Evolutionary conservation across 73 alveolate genomes (phyloP).

Genomic region (Symbiodinium pilosum): DNA sequence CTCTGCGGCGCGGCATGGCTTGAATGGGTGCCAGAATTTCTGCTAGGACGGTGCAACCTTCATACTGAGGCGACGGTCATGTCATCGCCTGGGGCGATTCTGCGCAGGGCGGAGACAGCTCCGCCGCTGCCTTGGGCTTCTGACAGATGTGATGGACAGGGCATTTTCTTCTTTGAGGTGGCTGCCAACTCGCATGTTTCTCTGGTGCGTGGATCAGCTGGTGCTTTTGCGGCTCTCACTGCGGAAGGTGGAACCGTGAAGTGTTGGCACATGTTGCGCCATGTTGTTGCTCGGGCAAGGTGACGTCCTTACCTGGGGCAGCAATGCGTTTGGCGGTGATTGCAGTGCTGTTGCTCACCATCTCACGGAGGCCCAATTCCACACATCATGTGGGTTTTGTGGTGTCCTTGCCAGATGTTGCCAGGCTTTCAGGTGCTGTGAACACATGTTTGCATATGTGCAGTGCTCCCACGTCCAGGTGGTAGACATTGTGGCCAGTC

Average conservation of each 20-base stretch:
- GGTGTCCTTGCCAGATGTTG: not conserved
- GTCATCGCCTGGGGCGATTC: conserved; percentile 15
- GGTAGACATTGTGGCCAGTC: conserved; percentile 3
- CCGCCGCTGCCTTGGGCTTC: not conserved
- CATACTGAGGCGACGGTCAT: not conserved
- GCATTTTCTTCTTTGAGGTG: not conserved
- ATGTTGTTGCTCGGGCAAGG: not conserved
- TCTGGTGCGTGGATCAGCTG: conserved; percentile 1
- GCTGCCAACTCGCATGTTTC: not conserved
- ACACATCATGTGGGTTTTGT: not conserved
- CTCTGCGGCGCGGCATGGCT: not conserved
- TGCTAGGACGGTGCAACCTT: too few relatives aligned
- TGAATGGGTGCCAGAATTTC: not conserved
- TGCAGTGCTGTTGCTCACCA: not conserved
- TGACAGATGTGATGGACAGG: not conserved
- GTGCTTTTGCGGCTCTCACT: conserved; percentile 24
- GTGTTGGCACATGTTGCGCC: not conserved
- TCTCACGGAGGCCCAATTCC: not conserved
- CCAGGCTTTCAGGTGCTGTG: not conserved
- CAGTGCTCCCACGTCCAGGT: not conserved
- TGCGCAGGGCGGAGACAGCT: conserved; percentile 12
- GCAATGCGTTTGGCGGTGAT: not conserved
- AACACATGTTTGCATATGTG: not conserved
- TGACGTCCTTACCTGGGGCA: conserved; percentile 1
- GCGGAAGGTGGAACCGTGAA: not conserved